A percentile compares a stretch with the other conserved stretches of the same genome.
These are phyloP conservation scores for Colletotrichum sp. DNA, from an alignment of 2,329 filamentous ascomycete genomes.

Conservation along the genomic window DNA sequence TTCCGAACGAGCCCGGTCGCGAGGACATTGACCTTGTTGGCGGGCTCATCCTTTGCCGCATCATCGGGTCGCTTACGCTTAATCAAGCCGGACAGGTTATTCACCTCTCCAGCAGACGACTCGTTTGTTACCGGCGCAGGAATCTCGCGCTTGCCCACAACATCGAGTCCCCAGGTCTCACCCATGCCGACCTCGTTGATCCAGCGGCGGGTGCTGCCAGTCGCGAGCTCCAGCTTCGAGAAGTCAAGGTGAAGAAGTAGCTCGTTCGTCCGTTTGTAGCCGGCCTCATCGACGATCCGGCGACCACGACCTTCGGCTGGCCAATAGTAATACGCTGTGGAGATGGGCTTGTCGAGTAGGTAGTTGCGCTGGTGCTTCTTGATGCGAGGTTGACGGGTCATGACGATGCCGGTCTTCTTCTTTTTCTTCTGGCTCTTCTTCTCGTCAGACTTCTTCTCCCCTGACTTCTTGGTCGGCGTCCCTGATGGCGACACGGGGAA, in stretches of 20 bases:
- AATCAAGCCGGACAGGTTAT: constrained; percentile 54
- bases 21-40: constrained; percentile 50
- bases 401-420: constrained; percentile 63
- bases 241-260: constrained; percentile 79
- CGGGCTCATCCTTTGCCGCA: constrained; percentile 19
- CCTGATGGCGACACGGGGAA: constrained; percentile 24
- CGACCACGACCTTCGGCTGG: constrained; percentile 65
- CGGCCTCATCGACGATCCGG: constrained; percentile 65
- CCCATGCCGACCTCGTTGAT: constrained; percentile 67
- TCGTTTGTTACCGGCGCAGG: constrained; percentile 15
- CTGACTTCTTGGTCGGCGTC: constrained; percentile 35
- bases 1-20: constrained; percentile 57
- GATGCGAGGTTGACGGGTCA: constrained; percentile 67
- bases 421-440: constrained; percentile 52
- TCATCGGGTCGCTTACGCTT: constrained; percentile 48
- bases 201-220: constrained; percentile 73
- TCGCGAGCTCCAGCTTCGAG: constrained; percentile 65
- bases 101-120: constrained; percentile 33
- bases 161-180: constrained; percentile 54
- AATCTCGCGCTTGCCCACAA: constrained; percentile 48
- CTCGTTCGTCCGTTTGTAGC: constrained; percentile 73
- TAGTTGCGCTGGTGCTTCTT: constrained; percentile 63
- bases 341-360: constrained; percentile 52
- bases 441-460: constrained; percentile 15
- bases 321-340: constrained; percentile 71